Evolutionary conservation across 1,284 basidiomycete genomes (phyloP), one percentile per base, ranked within the genome.

Genomic region (Trichosporon faecale): DNA sequence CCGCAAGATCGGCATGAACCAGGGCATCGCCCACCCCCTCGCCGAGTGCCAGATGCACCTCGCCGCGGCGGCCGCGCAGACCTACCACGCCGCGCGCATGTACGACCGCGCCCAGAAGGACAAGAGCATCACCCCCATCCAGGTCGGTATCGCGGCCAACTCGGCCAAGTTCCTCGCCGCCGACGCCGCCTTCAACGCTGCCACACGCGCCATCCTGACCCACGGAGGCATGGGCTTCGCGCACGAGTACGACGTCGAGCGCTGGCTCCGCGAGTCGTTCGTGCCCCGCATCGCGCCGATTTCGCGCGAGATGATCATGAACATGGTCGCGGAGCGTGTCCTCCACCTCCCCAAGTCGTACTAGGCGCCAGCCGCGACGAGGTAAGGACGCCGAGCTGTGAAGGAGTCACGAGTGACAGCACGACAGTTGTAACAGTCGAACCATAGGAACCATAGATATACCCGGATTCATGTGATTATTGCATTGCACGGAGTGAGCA

Each of bases 1-100:
- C 70, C 71, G 73, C 64, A 70, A 70, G 25, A 73, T 71, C 64
- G 71, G 68, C 23, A 55, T 69, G 49, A 72, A 73, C 70, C 74
- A 75, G 69, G 69, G 68, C 33, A 52, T 72, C 61, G 68, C 73
- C n/a, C 71, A 72, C 68, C 74, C 74, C 33, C 70, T 72, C 57
- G 73, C 70, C 23, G 74, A 72, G 46, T 70, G 72, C 27, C 73
- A 71, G 67, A 68, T 71, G 65, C 69, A 72, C 64, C 63, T 72
- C n/a, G 69, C 74, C 40, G 72, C 71, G 21, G 72, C 72, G 6
- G 31, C 67, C 1, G 44, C 67, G 18, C 31, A 69, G 6, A 66
- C 67, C 25, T 73, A 73, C 72, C 72, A 73, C 72, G 72, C 69
- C 44, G 72, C 72, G 6, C 60, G 65, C 46, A 66, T 70, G 35